Base-by-base conservation (phyloP, 2,329 filamentous ascomycete genomes). In the Elsinoe batatas region DNA sequence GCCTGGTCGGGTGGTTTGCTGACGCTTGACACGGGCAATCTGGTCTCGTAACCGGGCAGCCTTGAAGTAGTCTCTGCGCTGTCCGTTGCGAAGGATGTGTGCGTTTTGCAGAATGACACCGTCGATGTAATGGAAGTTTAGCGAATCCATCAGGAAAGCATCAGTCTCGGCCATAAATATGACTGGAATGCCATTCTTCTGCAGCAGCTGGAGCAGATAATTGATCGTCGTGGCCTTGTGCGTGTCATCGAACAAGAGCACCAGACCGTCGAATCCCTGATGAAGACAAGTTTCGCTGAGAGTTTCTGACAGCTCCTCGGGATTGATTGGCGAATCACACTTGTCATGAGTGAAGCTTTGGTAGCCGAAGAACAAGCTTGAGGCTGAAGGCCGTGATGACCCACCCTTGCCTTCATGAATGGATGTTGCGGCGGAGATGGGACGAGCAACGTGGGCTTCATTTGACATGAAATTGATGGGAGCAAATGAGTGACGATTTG, bases 81-180 rank as follows among this genome's bases (percentile, higher is more conserved):
- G 42, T 8, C 58, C 58, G 26, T 55, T 56, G 7, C 53, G 36
- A 3, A 58, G 47, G 1, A 60, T 18, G 36, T 44, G 50, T 8
- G 58, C 57, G 35, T 60, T 60, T 12, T 58, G 54, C 5, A 60
- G 43, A 26, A 60, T 56, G 18, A 60, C 20, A 36, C 58, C 58
- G 30, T 58, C 54, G 6, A 60, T 36, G 36, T 58, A 57, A 11
- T 38, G 53, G 15, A 60, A 56, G 32, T 58, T 43, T 1, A 60
- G 42, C 12, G 54, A 57, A 11, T 58, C 46, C 26, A 60, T 26
- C 5, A 60, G 22, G 6, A 38, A 33, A 5, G 49, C 22, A 11
- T 57, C 57, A 6, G 58, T 53, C 36, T 58, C 58, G 12, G 56
- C 58, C 50, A 47, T 56, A 8, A 60, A 46, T 12, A 60, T 56